phyloP scores from a whole-genome alignment of 1,284 basidiomycete species.

The Ganoderma meredithae region DNA sequence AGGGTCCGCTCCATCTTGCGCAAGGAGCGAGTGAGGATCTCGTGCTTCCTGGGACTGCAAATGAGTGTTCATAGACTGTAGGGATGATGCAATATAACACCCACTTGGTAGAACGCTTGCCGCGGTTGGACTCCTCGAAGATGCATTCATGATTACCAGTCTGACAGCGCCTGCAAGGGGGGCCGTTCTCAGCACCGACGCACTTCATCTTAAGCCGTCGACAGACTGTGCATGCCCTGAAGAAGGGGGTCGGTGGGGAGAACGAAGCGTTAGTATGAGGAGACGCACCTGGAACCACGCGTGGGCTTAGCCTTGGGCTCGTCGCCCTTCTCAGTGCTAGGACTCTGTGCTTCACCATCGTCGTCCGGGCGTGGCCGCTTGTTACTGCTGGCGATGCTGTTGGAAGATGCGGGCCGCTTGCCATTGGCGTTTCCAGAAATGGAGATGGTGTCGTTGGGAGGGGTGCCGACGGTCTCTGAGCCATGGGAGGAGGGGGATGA shows the following conservation, averaged over 20 bases:
- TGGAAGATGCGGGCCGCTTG: constrained; percentile 69
- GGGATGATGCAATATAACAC: constrained; percentile 34
- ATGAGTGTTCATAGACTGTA: constrained; percentile 38
- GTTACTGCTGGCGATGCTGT: constrained; percentile 57
- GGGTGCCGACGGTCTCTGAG: constrained; percentile 77
- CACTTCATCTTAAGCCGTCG: constrained; percentile 99
- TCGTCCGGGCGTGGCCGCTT: constrained; percentile 64
- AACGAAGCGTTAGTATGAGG: constrained; percentile 15
- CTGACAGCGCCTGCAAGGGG: constrained; percentile 88
- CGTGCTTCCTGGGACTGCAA: constrained; percentile 75
- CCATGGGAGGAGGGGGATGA: constrained; percentile 72
- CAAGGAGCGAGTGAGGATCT: constrained; percentile 86
- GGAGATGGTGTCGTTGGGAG: constrained; percentile 67
- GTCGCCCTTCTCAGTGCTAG: constrained; percentile 60
- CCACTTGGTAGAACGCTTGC: constrained; percentile 90
- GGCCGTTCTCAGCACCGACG: constrained; percentile 91
- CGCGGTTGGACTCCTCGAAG: constrained; percentile 94
- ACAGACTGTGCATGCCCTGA: constrained; percentile 92
- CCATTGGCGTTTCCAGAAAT: constrained; percentile 61
- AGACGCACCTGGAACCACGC: constrained; percentile 79
- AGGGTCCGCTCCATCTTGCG: constrained; percentile 93
- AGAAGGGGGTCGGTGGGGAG: constrained; percentile 14
- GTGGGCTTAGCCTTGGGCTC: constrained; percentile 86
- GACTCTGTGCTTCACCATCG: constrained; percentile 51
- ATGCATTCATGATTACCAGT: constrained; percentile 90